These are phyloP conservation scores for Voacanga thouarsii DNA, from an alignment of 257 asterid genomes.

Conservation along the genomic window DNA sequence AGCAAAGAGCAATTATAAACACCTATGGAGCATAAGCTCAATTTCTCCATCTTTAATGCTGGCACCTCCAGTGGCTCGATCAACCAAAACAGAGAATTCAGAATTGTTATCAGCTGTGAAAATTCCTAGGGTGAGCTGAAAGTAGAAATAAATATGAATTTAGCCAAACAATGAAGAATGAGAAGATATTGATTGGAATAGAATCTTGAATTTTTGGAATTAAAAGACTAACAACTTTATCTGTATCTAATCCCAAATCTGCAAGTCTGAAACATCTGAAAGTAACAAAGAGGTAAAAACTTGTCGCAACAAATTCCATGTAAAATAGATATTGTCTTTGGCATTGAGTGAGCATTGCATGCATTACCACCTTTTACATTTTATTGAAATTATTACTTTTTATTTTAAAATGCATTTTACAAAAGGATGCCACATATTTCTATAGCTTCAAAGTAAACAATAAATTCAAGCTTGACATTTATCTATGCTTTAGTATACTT, in stretches of 20 bases:
- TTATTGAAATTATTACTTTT: neutral
- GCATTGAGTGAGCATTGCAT: neutral
- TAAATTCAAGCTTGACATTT: neutral
- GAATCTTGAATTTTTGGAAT: neutral
- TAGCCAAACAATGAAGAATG: neutral
- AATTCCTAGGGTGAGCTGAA: constrained; percentile 75
- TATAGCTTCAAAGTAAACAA: neutral
- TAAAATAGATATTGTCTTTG: neutral
- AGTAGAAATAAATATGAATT: neutral
- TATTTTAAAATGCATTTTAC: neutral
- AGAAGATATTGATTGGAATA: neutral
- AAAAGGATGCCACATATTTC: neutral
- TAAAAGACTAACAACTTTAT: neutral
- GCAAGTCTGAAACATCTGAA: neutral
- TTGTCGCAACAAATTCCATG: neutral
- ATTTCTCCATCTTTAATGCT: constrained; percentile 81
- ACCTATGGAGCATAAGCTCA: constrained; percentile 92
- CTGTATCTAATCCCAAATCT: neutral
- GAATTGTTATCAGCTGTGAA: constrained; percentile 53
- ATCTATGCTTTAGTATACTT: neutral
- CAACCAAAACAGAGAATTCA: constrained; percentile 78
- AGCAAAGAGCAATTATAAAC: constrained; percentile 4
- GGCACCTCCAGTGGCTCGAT: constrained; percentile 84
- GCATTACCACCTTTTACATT: neutral
- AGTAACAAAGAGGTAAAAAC: neutral